These are phyloP conservation scores for Euryodendron excelsum DNA, from an alignment of 148 eudicot species.

Conservation along the genomic window DNA sequence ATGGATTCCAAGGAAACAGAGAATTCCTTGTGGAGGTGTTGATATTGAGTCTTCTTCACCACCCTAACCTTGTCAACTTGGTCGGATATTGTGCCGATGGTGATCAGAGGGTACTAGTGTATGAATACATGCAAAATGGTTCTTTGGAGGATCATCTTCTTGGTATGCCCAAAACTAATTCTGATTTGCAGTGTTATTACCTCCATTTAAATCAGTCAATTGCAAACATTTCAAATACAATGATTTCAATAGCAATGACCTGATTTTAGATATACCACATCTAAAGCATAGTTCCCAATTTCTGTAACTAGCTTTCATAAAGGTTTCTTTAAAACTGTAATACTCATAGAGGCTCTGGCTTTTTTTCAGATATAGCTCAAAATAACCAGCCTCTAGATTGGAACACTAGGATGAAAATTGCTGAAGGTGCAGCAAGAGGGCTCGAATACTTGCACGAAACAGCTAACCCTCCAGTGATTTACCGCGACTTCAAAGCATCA, in stretches of 20 bases:
- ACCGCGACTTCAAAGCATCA: slow-evolving; percentile 27
- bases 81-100: slow-evolving; percentile 26
- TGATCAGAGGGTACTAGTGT: slow-evolving; percentile 20
- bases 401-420: slow-evolving; percentile 24
- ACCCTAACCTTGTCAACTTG: slow-evolving; percentile 23
- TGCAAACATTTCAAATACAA: not conserved
- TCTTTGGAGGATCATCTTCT: slow-evolving; percentile 26
- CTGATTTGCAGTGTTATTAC: not conserved
- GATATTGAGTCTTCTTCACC: slow-evolving; percentile 27
- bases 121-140: slow-evolving; percentile 26
- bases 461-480: slow-evolving; percentile 25
- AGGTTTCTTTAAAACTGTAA: too few species aligned
- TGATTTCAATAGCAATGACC: not conserved
- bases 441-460: slow-evolving; percentile 27
- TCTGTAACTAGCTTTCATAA: too few species aligned
- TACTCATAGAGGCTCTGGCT: too few species aligned
- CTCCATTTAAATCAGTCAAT: not conserved
- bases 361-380: slow-evolving; percentile 11
- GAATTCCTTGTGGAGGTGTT: slow-evolving; percentile 28
- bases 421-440: slow-evolving; percentile 22
- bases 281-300: too few species aligned
- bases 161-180: slow-evolving; percentile 10
- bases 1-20: slow-evolving; percentile 28
- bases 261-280: too few species aligned
- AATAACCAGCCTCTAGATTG: slow-evolving; percentile 20